Evolutionary conservation across 352 stramenopile species (phyloP).

Genomic region (Phytophthora foliorum): DNA sequence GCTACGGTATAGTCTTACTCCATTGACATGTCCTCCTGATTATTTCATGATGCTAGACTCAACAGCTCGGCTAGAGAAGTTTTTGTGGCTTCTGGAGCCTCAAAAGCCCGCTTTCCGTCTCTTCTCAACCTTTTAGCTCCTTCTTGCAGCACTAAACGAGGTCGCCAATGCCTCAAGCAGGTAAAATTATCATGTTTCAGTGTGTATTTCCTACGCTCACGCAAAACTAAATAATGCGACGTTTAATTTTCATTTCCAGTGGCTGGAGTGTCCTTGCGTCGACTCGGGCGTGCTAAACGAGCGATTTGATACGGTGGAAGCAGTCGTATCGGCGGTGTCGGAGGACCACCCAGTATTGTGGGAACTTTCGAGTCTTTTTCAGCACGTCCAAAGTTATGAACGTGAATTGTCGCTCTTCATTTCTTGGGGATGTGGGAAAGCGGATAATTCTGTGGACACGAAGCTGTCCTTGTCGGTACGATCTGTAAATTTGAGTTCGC

Average conservation of each 20-base stretch:
- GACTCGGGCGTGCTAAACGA: slow-evolving; percentile 12
- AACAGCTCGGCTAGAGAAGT: slow-evolving; percentile 23
- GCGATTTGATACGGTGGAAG: slow-evolving; percentile 35
- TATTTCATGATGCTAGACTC: slow-evolving; percentile 13
- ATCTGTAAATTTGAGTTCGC: neutral
- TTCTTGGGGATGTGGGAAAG: neutral
- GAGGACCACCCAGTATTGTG: slow-evolving; percentile 7
- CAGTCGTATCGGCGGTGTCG: slow-evolving; percentile 15
- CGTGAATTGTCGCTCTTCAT: slow-evolving; percentile 28
- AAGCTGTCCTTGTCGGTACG: slow-evolving; percentile 27
- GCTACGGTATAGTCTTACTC: neutral
- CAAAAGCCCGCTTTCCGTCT: slow-evolving; percentile 21
- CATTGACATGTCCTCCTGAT: neutral
- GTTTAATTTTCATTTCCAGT: slow-evolving; percentile 18
- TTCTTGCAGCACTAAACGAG: slow-evolving; percentile 39
- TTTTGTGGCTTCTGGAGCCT: slow-evolving; percentile 17
- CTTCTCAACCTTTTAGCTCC: slow-evolving; percentile 33
- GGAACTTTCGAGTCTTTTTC: slow-evolving; percentile 32
- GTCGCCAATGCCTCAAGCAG: slow-evolving; percentile 27
- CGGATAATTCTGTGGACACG: neutral
- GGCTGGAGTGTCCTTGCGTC: slow-evolving; percentile 34
- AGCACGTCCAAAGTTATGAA: slow-evolving; percentile 39
- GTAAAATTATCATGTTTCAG: neutral
- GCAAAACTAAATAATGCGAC: neutral
- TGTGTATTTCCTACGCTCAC: neutral